Evolutionary conservation across 2,329 filamentous ascomycete species (phyloP), one percentile per base, ranked within the genome.

Genomic region (Fusarium abutilonis): DNA sequence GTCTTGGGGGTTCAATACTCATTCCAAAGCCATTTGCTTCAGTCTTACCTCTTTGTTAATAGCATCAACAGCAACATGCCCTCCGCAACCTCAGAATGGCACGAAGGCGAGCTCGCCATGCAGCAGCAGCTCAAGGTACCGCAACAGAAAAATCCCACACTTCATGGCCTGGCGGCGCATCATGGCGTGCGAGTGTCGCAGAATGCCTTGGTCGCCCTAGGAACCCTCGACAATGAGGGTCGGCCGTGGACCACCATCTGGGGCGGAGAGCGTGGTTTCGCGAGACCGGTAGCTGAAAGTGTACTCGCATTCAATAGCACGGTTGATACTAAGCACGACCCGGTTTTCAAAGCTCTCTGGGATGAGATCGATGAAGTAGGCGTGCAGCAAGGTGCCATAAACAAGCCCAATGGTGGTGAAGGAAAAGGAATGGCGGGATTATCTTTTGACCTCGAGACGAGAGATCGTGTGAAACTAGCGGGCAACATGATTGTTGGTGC

Each of bases 171-270:
- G 2, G 86, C 86, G 1, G 79, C 81, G 6, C 80, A 85, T 14
- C 88, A 89, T 19, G 85, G 80, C 2, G 78, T 81, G 60, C 83
- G 90, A 60, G 80, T 93, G 4, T 79, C 83, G 46, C 76, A 77
- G 14, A 87, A 86, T 1, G 87, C 90, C 1, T 79, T 95, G 8
- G 79, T 95, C 13, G 91, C 90, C 0, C 76, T 96, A 15, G 92
- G 92, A 1, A 85, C 90, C 0, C 76, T 93, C 2, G 91, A 95
- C 69, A 74, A 77, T 3, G 70, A 86, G 17, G 83, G 83, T 3
- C 78, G 85, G 17, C 91, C 90, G 2, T 96, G 92, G 92, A 89
- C 89, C 14, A 89, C 89, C 0, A 62, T 96, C 8, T 90, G 89
- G 86, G 91, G 91, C n/a, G 92, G 92, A 14, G 79, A 88, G 55